phyloP scores from a whole-genome alignment of 306 rosid genomes.

The Crataegus laevigata region DNA sequence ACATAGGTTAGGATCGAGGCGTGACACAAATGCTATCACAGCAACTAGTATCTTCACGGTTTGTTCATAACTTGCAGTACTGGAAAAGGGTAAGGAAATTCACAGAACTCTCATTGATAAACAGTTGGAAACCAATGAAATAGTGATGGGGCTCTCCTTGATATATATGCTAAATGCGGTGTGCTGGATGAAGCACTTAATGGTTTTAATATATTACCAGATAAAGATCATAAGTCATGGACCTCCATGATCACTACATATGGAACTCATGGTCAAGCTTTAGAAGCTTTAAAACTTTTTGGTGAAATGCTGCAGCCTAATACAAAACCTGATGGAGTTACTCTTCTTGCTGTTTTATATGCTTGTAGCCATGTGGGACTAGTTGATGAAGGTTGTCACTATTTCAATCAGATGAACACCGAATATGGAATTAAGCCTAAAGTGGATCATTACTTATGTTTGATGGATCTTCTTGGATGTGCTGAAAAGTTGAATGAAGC shows the following conservation, averaged over 20 bases:
- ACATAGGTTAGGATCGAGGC: no score
- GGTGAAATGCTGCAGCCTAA: conserved; percentile 44
- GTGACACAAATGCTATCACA: conserved; percentile 67
- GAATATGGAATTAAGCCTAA: conserved; percentile 44
- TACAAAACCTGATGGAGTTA: conserved; percentile 50
- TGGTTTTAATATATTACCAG: conserved; percentile 52
- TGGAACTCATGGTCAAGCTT: conserved; percentile 67
- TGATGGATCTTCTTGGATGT: conserved; percentile 79
- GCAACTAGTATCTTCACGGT: conserved; percentile 58
- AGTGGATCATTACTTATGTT: conserved; percentile 73
- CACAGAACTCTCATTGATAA: conserved; percentile 39
- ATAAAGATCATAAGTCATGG: conserved; percentile 68
- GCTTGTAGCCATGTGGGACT: conserved; percentile 79
- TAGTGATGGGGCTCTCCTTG: conserved; percentile 76
- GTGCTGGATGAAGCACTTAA: conserved; percentile 56
- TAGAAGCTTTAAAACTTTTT: conserved; percentile 63
- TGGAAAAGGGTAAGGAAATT: conserved; percentile 72
- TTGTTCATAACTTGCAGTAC: conserved; percentile 71
- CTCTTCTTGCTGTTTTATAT: conserved; percentile 64
- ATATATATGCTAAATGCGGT: conserved; percentile 86
- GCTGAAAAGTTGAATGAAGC: conserved; percentile 78
- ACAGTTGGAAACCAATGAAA: conserved; percentile 40
- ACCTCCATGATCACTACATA: conserved; percentile 76
- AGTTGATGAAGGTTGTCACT: conserved; percentile 54
- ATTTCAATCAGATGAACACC: conserved; percentile 52